Base-by-base conservation (phyloP, 2,329 filamentous ascomycete genomes). In the Clarireedia homoeocarpa region DNA sequence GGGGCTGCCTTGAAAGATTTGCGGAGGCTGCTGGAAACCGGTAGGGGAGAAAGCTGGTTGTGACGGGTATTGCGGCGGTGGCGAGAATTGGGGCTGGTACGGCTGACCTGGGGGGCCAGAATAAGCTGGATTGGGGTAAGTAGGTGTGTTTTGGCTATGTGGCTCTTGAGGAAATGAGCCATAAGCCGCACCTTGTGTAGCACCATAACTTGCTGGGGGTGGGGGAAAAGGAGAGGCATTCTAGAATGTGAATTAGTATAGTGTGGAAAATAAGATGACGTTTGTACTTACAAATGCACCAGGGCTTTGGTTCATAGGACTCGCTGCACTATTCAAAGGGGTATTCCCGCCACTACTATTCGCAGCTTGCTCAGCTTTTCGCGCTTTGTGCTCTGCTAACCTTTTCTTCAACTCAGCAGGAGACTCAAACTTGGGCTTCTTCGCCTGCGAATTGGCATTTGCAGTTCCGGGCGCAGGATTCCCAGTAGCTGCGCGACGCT, bases 321-420 rank as follows among this genome's bases (percentile, higher is more conserved):
- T 81, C 24, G 24, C 48, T 10, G 39, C 51, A 10, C 57, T 61
- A 4, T 62, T 61, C 47, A 67, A 50, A 4, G 82, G 80, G 1
- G 82, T 82, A 48, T 75, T 79, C 59, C 80, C 82, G 48, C 81
- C 80, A 67, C 76, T 82, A 57, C 75, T 77, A 58, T 74, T 79
- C n/a, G 76, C 75, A 27, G 78, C 77, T 63, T 81, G 79, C 52
- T 85, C 81, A 17, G 82, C 82, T 58, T 82, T 79, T 67, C 82
- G 83, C 5, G 84, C 85, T 62, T 86, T 86, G 69, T 88, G 88
- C 65, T 88, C 88, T 7, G 87, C 88, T 57, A 95, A 73, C 52
- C 91, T 81, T 72, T 84, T 83, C 76, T 92, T 91, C 58, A 96
- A 73, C 66, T 95, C 89, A 15, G 88, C 85, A 0, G 86, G 69